Evolutionary conservation across 495 filamentous ascomycete species (phyloP), one percentile per base, ranked within the genome.

Genomic region (Ramalina intermedia): DNA sequence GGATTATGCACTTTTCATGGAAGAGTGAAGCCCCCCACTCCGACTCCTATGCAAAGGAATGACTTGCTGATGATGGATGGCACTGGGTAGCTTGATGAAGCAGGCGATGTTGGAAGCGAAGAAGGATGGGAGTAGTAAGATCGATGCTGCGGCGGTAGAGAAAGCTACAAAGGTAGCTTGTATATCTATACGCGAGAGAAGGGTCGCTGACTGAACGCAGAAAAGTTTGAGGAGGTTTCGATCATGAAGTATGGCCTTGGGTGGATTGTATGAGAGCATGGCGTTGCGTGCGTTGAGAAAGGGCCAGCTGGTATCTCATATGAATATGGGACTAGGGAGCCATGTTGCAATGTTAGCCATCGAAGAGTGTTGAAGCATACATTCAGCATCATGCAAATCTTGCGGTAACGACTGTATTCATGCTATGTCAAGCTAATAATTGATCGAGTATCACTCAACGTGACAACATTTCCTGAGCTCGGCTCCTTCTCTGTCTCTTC

Each of bases 1-100:
- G 33, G 84, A 95, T 58, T 94, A 94, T 59, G 80, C 84, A 59
- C 72, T 94, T 7, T 95, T 95, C 57, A 78, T 95, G 68, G 81
- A 93, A 73, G 81, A 82, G 87, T 91, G 23, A 24, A 24, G 23
- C 23, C 6, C 23, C 23, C 23, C 23, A 6, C 23, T 24, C 23
- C 6, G 23, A 24, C 23, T 24, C 23, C 23, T 24, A 24, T 24
- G 3, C 23, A 4, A 24, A 24, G 1, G 23, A 24, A 3, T 4
- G 23, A 38, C 37, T 39, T 43, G 21, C 47, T 55, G 29, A 59
- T 54, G 26, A 36, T 57, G 41, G 26, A 36, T 57, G 41, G 12
- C 49, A 5, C 33, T 14, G 33, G 41, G 37, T 56, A 95, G 88
- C 42, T 69, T 95, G 50, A 77, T 94, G 69, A 85, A 84, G 47